Conservation (phyloP, 371 early-diverging fungal genomes). For the Encephalitozoon cuniculi region DNA sequence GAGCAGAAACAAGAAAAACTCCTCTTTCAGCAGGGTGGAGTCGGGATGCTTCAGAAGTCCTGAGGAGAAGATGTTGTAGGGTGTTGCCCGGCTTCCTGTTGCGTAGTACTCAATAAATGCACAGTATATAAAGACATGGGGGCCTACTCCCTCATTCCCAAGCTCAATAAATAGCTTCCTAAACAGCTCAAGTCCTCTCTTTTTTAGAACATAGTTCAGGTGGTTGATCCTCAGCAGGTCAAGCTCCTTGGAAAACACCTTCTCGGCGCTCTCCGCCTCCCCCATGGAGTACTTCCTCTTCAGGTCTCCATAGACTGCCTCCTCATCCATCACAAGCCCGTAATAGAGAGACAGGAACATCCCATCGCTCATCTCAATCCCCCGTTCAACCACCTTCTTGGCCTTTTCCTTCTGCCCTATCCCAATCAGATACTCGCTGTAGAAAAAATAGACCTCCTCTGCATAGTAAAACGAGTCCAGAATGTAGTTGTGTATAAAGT, state of each 20-base stretch:
- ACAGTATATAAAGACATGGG: conserved; percentile 5
- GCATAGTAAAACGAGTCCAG: neutral
- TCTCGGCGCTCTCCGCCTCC: neutral
- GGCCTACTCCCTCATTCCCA: neutral
- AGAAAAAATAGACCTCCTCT: conserved; percentile 28
- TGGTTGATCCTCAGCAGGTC: conserved; percentile 26
- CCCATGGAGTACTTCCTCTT: neutral
- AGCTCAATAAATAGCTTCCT: conserved; percentile 32
- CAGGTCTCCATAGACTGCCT: neutral
- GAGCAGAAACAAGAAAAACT: conserved; percentile 30
- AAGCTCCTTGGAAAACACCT: neutral
- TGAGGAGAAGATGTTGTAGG: conserved; percentile 21
- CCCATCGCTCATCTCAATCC: neutral
- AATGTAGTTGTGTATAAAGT: conserved; percentile 15
- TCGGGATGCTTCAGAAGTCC: conserved; percentile 20
- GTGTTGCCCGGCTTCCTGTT: neutral
- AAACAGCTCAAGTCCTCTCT: conserved; percentile 15
- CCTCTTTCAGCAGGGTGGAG: conserved; percentile 13
- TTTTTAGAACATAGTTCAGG: conserved; percentile 16
- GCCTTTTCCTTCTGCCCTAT: conserved; percentile 7
- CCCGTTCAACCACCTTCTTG: neutral
- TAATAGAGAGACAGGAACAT: conserved; percentile 19
- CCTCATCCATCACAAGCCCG: conserved; percentile 4
- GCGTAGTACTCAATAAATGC: conserved; percentile 17
- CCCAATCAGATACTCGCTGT: conserved; percentile 22